Percentiles rank a stretch among this genome's conserved stretches.
These are phyloP conservation scores for Porodaedalea pini DNA, from an alignment of 1,284 basidiomycete genomes.

Conservation along the genomic window DNA sequence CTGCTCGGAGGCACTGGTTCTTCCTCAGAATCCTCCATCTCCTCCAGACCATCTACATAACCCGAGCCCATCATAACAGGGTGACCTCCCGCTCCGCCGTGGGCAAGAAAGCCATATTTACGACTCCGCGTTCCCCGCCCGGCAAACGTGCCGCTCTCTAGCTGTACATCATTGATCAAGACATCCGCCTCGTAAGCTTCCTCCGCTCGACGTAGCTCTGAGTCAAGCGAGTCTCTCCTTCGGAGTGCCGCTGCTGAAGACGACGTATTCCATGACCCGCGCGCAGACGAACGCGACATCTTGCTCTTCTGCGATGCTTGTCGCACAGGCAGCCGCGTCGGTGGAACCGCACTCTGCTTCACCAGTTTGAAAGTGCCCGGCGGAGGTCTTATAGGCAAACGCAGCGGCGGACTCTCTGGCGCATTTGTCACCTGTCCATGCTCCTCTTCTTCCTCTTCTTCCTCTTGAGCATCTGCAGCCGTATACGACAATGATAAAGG, in stretches of 20 bases:
- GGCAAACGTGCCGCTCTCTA: constrained; percentile 45
- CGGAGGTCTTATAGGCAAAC: constrained; percentile 12
- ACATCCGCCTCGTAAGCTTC: constrained; percentile 36
- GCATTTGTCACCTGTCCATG: neutral
- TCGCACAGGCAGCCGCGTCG: neutral
- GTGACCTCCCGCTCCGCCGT: constrained; percentile 63
- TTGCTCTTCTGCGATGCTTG: neutral
- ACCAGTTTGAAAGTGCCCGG: constrained; percentile 9
- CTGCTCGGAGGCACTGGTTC: neutral
- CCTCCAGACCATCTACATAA: constrained; percentile 48
- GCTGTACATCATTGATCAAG: constrained; percentile 28
- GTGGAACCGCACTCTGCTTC: neutral
- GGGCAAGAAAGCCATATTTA: constrained; percentile 59
- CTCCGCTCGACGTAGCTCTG: constrained; percentile 54
- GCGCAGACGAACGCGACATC: neutral
- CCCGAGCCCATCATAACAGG: constrained; percentile 68
- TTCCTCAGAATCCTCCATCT: constrained; percentile 22
- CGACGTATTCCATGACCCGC: neutral
- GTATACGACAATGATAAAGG: constrained; percentile 24
- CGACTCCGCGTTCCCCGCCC: constrained; percentile 53
- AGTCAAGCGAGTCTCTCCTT: constrained; percentile 55
- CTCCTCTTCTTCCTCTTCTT: neutral
- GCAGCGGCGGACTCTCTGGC: constrained; percentile 6
- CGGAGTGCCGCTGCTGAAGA: constrained; percentile 23
- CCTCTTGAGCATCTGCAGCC: neutral